Conservation (phyloP, 108 stramenopile species). For the Mediolabrus comicus region DNA sequence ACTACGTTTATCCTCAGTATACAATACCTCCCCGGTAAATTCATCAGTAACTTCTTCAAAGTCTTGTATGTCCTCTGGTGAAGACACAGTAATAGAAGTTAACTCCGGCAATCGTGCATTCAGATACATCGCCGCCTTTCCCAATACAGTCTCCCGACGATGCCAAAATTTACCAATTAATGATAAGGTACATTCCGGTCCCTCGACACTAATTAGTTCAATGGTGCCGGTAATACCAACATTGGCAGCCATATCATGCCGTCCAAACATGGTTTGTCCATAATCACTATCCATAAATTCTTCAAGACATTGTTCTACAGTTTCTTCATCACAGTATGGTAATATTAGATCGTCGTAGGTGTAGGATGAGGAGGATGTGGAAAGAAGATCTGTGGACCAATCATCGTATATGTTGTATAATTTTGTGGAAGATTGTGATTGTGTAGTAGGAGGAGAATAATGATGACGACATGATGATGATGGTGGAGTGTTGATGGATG, state of each 20-base stretch:
- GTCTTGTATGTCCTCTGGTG: constrained; percentile 62
- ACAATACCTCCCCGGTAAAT: constrained; percentile 65
- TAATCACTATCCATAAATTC: constrained; percentile 69
- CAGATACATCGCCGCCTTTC: constrained; percentile 80
- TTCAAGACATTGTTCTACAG: constrained; percentile 56
- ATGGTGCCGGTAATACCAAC: constrained; percentile 65
- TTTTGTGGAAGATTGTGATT: not conserved
- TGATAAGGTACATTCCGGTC: constrained; percentile 59
- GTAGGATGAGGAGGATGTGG: constrained; percentile 36
- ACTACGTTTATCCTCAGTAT: constrained; percentile 51
- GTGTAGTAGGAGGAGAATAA: not conserved
- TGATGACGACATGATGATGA: not conserved
- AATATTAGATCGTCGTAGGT: constrained; percentile 41
- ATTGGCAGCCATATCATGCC: constrained; percentile 55
- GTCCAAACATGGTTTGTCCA: constrained; percentile 79
- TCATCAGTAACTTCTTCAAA: constrained; percentile 71
- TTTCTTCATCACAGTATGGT: constrained; percentile 53
- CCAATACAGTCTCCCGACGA: constrained; percentile 63
- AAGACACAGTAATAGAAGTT: constrained; percentile 52
- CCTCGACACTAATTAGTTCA: constrained; percentile 63
- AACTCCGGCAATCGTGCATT: constrained; percentile 79
- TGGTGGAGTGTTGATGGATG: not conserved
- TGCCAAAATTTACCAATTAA: constrained; percentile 75
- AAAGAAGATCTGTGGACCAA: constrained; percentile 61
- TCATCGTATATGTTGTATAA: constrained; percentile 67